Conservation (phyloP, 2,329 filamentous ascomycete species). For the Phialophora expanda region DNA sequence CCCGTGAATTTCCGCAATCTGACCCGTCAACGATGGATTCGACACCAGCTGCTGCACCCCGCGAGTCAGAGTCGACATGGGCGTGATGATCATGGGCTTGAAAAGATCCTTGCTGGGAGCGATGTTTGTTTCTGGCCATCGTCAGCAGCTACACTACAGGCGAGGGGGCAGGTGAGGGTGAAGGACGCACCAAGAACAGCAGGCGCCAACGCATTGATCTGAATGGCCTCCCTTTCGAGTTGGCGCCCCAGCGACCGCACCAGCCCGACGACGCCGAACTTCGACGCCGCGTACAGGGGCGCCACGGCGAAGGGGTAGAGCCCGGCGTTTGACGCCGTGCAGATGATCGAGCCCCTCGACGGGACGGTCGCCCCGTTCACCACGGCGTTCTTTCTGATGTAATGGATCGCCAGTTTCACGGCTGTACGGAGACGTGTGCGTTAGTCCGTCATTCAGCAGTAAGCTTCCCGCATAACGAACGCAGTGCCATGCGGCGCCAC, state of each 20-base stretch:
- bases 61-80: slow-evolving; percentile 55
- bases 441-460: background rate
- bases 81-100: slow-evolving; percentile 57
- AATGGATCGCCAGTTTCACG: slow-evolving; percentile 57
- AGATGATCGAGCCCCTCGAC: slow-evolving; percentile 56
- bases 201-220: slow-evolving; percentile 59
- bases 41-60: slow-evolving; percentile 53
- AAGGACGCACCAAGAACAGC: slow-evolving; percentile 55
- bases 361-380: slow-evolving; percentile 28
- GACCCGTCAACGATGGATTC: slow-evolving; percentile 51
- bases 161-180: background rate
- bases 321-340: slow-evolving; percentile 61
- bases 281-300: slow-evolving; percentile 57
- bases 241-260: slow-evolving; percentile 55
- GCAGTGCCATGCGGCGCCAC: background rate
- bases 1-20: slow-evolving; percentile 59
- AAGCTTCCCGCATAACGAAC: background rate
- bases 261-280: slow-evolving; percentile 57
- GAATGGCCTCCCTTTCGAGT: slow-evolving; percentile 51
- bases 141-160: background rate
- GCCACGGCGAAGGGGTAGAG: slow-evolving; percentile 59
- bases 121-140: slow-evolving; percentile 52
- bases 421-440: slow-evolving; percentile 43
- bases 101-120: slow-evolving; percentile 54
- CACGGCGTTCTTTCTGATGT: slow-evolving; percentile 54